These are phyloP conservation scores for Nyctanthes arbortristis DNA, from an alignment of 257 asterid species.

Conservation along the genomic window DNA sequence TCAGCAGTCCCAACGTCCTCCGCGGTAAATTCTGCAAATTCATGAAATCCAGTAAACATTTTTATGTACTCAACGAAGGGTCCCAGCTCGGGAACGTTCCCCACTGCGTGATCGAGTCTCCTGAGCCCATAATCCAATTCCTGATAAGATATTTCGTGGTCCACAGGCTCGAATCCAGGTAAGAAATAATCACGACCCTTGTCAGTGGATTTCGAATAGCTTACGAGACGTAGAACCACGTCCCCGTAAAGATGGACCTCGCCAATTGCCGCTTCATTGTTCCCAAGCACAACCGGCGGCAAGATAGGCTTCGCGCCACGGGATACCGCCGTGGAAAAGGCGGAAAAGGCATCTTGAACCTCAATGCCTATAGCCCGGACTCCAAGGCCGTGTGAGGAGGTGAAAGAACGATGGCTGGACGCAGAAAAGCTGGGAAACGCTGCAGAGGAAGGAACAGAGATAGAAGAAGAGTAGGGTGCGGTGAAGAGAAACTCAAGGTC, in stretches of 20 bases:
- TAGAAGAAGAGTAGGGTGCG: constrained; percentile 72
- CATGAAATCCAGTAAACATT: constrained; percentile 77
- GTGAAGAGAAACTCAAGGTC: constrained; percentile 69
- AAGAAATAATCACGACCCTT: constrained; percentile 30
- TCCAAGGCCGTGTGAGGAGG: constrained; percentile 71
- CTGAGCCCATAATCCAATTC: constrained; percentile 76
- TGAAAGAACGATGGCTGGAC: constrained; percentile 47
- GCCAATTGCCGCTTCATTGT: constrained; percentile 43
- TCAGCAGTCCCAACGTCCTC: constrained; percentile 89
- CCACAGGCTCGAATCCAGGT: constrained; percentile 67
- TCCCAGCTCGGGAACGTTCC: constrained; percentile 68
- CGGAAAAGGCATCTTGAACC: constrained; percentile 59
- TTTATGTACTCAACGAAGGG: constrained; percentile 74
- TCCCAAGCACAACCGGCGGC: constrained; percentile 45
- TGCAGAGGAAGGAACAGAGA: constrained; percentile 54
- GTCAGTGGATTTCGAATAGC: constrained; percentile 20
- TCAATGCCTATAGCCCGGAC: constrained; percentile 74
- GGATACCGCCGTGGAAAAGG: constrained; percentile 56
- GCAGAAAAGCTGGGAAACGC: constrained; percentile 59
- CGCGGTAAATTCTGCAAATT: constrained; percentile 82
- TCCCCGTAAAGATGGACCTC: constrained; percentile 84
- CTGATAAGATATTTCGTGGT: constrained; percentile 30
- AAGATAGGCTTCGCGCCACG: constrained; percentile 68
- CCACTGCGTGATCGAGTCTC: constrained; percentile 85
- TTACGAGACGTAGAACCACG: constrained; percentile 65